Evolutionary conservation across 2,329 filamentous ascomycete species (phyloP).

Genomic region (Hirsutella rhossiliensis): DNA sequence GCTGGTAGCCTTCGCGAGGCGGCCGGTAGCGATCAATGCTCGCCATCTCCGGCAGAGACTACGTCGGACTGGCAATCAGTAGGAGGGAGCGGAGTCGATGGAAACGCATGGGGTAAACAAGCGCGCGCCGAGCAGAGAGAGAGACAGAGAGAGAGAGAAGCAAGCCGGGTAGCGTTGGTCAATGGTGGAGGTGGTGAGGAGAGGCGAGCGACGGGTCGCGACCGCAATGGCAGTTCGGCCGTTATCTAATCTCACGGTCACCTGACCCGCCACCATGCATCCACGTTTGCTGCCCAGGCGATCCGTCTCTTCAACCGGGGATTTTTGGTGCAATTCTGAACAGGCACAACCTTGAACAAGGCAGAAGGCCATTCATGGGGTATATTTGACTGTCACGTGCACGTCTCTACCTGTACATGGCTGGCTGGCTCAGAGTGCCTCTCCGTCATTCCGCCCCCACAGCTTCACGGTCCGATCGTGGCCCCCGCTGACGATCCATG

Average conservation of each 20-base stretch:
- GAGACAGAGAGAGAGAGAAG: neutral
- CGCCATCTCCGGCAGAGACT: constrained; percentile 31
- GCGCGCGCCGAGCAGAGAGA: neutral
- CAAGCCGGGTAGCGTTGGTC: neutral
- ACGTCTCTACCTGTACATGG: no score
- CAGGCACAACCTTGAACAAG: no score
- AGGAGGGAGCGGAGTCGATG: constrained; percentile 5
- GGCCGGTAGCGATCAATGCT: constrained; percentile 49
- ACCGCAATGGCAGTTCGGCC: neutral
- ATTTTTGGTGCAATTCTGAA: no score
- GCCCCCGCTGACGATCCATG: constrained; percentile 89
- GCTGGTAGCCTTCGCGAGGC: constrained; percentile 44
- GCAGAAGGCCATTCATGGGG: no score
- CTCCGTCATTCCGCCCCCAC: constrained; percentile 76
- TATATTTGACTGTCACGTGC: no score
- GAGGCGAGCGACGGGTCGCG: neutral
- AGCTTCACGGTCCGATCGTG: constrained; percentile 93
- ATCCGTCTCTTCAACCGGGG: no score
- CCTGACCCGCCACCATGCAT: constrained; percentile 4
- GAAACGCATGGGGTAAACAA: constrained; percentile 12
- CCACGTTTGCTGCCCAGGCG: neutral
- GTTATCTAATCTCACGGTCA: constrained; percentile 14
- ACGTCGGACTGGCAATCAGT: constrained; percentile 13
- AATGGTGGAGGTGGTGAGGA: neutral
- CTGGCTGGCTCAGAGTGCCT: constrained; percentile 32